Base-by-base conservation (phyloP, 2,329 filamentous ascomycete genomes). In the Curvularia spicifera region DNA sequence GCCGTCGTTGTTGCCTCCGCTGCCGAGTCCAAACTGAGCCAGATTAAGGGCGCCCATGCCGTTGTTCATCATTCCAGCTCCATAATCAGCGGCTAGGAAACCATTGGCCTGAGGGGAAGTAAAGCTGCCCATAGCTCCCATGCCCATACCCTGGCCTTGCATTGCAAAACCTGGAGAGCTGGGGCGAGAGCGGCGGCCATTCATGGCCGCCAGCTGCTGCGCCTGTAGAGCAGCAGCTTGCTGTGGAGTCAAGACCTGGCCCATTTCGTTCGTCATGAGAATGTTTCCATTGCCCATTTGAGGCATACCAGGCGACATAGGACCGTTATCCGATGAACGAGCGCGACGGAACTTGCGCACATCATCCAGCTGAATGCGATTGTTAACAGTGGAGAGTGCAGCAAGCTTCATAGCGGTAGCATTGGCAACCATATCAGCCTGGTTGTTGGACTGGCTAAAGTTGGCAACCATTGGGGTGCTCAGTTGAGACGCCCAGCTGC, bases 401-500 rank as follows among this genome's bases (percentile, higher is more conserved):
- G 95, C 95, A 51, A 99, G 85, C 78, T 99, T 99, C 95, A 99
- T 99, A 22, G 95, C 95, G 15, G 95, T 98, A 26, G 95, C 95
- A 74, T 98, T 99, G 58, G 95, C 95, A 57, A 99, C 90, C 94
- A 98, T 98, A 72, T 99, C 95, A 15, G 93, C 93, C 76, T 97
- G 93, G 55, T 85, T 88, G 61, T 83, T 79, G 39, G 79, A 79
- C 65, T 84, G 83, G 60, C 83, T 79, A 78, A 98, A 99, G 66
- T 89, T 94, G 40, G 91, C 82, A 5, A 94, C 91, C 90, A 98
- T 96, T 2, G 95, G 95, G 2, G 95, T 99, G 80, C 97, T 98
- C 64, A 96, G 89, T 91, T 97, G 96, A 8, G 95, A 98, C 24
- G 95, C 95, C 95, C 95, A 99, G 82, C 95, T 98, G 56, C 91